A percentile compares a stretch with the other conserved stretches of the same genome.
Evolutionary conservation across 2,329 filamentous ascomycete species (phyloP).

Genomic region (Iodosphaeria phyllophila): DNA sequence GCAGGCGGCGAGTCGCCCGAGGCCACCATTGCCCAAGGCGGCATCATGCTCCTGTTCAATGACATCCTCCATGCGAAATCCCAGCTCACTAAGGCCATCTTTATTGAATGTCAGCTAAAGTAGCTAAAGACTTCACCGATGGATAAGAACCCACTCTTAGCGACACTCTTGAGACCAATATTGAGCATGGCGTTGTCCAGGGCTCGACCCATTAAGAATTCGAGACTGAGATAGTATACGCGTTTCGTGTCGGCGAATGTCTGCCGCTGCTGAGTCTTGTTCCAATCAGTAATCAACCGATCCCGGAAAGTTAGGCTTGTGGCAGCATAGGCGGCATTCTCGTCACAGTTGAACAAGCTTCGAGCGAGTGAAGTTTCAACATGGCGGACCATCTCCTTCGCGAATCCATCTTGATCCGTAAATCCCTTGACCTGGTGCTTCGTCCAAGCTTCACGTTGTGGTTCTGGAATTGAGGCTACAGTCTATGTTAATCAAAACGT

Average conservation of each 20-base stretch:
- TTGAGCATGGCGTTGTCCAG: conserved; percentile 99
- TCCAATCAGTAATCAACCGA: conserved; percentile 87
- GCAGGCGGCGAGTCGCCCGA: conserved; percentile 86
- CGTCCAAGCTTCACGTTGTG: conserved; percentile 65
- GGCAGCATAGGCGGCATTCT: conserved; percentile 78
- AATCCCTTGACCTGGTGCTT: conserved; percentile 48
- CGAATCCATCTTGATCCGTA: conserved; percentile 62
- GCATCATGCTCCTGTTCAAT: conserved; percentile 92
- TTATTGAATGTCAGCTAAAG: neutral
- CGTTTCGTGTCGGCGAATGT: conserved; percentile 82
- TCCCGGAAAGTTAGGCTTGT: conserved; percentile 86
- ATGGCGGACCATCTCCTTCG: conserved; percentile 76
- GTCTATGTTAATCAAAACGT: conserved; percentile 3
- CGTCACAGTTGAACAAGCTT: conserved; percentile 96
- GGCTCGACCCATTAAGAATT: conserved; percentile 93
- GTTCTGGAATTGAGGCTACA: conserved; percentile 64
- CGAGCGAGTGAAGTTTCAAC: conserved; percentile 92
- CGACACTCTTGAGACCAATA: conserved; percentile 69
- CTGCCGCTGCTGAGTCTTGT: conserved; percentile 92
- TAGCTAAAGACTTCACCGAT: neutral
- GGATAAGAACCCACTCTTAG: conserved; percentile 41
- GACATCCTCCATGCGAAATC: conserved; percentile 93
- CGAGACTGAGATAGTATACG: conserved; percentile 90
- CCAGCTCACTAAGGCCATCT: conserved; percentile 70
- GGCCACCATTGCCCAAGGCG: conserved; percentile 85